Conservation (phyloP, 2,329 filamentous ascomycete species). For the Xylariaceae sp. region DNA sequence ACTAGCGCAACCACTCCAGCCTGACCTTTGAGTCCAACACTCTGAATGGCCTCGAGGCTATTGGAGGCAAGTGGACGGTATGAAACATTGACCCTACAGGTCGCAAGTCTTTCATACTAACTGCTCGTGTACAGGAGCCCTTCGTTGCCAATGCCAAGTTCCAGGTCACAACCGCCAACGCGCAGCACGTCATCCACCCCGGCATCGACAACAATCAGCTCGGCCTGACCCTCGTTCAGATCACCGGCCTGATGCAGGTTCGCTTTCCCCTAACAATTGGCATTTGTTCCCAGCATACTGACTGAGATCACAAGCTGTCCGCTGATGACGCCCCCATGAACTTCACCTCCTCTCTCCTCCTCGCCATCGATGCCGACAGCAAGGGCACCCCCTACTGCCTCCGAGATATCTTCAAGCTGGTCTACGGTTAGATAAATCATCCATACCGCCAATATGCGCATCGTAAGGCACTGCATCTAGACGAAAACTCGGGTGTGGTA, state of each 20-base stretch:
- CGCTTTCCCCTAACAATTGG: not conserved
- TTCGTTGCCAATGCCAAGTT: conserved; percentile 15
- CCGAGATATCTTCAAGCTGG: conserved; percentile 93
- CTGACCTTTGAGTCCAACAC: conserved; percentile 82
- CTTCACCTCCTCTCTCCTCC: conserved; percentile 87
- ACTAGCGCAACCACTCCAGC: conserved; percentile 78
- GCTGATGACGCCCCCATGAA: conserved; percentile 83
- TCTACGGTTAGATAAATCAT: conserved; percentile 51
- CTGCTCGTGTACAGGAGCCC: conserved; percentile 6
- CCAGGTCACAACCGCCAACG: conserved; percentile 71
- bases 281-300: conserved; percentile 1
- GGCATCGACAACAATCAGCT: not conserved
- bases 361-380: conserved; percentile 47
- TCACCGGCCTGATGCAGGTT: conserved; percentile 70
- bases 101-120: no score
- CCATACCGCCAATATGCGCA: no score
- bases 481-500: no score
- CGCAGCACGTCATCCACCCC: conserved; percentile 58
- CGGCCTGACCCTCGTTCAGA: conserved; percentile 58
- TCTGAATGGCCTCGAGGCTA: conserved; percentile 57
- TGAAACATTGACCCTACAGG: conserved; percentile 24
- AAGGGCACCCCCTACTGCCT: conserved; percentile 69
- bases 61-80: conserved; percentile 80
- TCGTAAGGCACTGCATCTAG: no score
- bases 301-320: conserved; percentile 60